Base-by-base conservation (phyloP, 345 rosid genomes). In the Citrus inodora region DNA sequence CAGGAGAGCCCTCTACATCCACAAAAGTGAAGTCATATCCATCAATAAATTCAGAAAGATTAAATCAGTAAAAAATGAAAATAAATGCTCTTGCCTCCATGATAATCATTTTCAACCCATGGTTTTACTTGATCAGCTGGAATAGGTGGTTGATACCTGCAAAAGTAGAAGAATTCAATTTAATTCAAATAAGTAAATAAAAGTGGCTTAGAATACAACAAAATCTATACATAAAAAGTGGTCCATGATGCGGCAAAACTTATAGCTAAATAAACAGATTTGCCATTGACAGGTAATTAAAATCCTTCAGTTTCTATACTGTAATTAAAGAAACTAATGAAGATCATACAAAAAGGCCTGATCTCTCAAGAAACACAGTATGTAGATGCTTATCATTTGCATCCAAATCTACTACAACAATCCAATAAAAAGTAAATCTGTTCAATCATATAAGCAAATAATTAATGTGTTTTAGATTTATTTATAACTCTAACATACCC, bases 111-210 rank as follows among this genome's bases (percentile, higher is more conserved):
- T 71, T 81, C 86, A 78, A 40, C 63, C 67, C 60, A 61, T 19
- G 86, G 80, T 76, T 61, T 84, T 73, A 84, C 86, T 71, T 75
- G 86, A 67, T 84, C 86, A 38, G 67, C 76, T 32, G 86, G 82
- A 78, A 84, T 79, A 42, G 86, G 86, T 1, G 78, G 80, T 67
- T 84, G 86, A 73, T 84, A 81, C 4, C 86, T 84, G 56, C 74
- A 77, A 51, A 42, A 69, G 32, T 17, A 19, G 27, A 27, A 22
- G 14, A 40, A 78, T 17, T n/a, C 51, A 33, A 8, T 42, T 70
- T 9, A 25, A 16, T 48, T 46, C 4, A 24, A 70, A 24, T 1
- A 19, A 73, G 7, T 24, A 22, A 24, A 21, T 21, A 46, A 3
- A 30, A 73, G 76, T 10, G 9, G 1, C 24, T 58, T 14, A 17